Conservation (phyloP, 176 grass and related monocot species). For the Eragrostis curvula region DNA sequence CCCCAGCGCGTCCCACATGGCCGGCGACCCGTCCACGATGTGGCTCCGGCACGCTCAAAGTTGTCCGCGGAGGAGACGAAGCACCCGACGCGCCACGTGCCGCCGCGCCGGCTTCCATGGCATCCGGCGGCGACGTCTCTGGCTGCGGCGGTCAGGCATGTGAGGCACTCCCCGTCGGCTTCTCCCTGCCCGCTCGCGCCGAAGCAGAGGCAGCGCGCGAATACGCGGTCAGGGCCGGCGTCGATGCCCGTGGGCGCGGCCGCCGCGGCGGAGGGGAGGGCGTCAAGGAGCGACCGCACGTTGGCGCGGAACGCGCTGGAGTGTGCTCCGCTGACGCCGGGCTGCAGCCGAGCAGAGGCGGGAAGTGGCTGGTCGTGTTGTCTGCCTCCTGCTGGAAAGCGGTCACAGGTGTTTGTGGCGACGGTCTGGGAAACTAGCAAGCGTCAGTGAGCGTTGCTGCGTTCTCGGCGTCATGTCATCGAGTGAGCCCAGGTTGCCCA, state of each 20-base stretch:
- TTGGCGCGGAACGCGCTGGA: background rate
- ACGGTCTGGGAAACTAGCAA: background rate
- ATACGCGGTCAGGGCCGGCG: background rate
- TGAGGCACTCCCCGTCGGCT: background rate
- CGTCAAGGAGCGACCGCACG: background rate
- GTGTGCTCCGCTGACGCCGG: background rate
- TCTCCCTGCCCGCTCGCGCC: background rate
- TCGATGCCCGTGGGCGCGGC: background rate
- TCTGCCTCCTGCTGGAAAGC: background rate
- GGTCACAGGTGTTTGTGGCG: too few relatives aligned
- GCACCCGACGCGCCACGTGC: background rate
- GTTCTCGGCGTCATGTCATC: background rate
- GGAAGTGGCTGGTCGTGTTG: background rate
- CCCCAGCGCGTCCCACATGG: conserved; percentile 48
- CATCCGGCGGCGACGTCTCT: background rate
- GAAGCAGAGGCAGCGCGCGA: background rate
- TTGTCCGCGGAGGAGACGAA: conserved; percentile 42
- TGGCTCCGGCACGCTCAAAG: conserved; percentile 45
- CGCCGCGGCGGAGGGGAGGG: background rate
- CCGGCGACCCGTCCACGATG: conserved; percentile 47
- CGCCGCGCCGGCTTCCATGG: background rate
- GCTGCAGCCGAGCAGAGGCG: background rate
- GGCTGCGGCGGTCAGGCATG: conserved; percentile 17
- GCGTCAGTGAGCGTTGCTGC: background rate
- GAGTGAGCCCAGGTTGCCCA: background rate